phyloP scores from a whole-genome alignment of 164 flowering plant species.

The Tetrastigma voinierianum region DNA sequence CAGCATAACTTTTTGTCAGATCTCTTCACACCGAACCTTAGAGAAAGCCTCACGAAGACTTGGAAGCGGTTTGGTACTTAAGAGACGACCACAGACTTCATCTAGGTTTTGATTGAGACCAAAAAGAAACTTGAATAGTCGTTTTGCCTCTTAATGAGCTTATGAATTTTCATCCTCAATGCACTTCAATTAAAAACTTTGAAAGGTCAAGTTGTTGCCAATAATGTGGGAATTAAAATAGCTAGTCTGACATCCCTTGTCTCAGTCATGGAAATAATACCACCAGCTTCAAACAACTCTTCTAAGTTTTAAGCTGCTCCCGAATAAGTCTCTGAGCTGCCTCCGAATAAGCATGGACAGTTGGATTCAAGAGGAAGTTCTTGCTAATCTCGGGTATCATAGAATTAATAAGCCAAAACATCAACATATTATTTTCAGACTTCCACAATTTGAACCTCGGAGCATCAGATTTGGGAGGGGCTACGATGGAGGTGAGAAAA shows the following conservation, averaged over 20 bases:
- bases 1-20: background rate
- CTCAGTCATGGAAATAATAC: conserved; percentile 10
- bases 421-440: conserved; percentile 9
- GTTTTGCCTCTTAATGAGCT: conserved; percentile 9
- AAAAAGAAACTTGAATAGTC: conserved; percentile 9
- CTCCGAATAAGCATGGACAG: conserved; percentile 11
- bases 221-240: conserved; percentile 5
- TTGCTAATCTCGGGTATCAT: conserved; percentile 16
- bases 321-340: conserved; percentile 8
- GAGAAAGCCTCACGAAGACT: conserved; percentile 4
- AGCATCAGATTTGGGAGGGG: background rate
- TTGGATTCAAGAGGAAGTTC: conserved; percentile 16
- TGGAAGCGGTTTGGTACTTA: conserved; percentile 7
- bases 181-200: too few species aligned
- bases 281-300: conserved; percentile 6
- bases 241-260: conserved; percentile 7
- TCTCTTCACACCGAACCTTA: background rate
- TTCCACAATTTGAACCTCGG: conserved; percentile 4
- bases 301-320: conserved; percentile 1
- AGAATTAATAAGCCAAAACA: conserved; percentile 18
- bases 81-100: conserved; percentile 1
- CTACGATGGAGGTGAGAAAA: background rate
- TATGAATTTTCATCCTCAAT: too few species aligned
- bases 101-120: background rate
- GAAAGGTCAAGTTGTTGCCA: conserved; percentile 15